Evolutionary conservation across 352 stramenopile species (phyloP), one percentile per base, ranked within the genome.

Genomic region (Phytopythium chamaehyphon): DNA sequence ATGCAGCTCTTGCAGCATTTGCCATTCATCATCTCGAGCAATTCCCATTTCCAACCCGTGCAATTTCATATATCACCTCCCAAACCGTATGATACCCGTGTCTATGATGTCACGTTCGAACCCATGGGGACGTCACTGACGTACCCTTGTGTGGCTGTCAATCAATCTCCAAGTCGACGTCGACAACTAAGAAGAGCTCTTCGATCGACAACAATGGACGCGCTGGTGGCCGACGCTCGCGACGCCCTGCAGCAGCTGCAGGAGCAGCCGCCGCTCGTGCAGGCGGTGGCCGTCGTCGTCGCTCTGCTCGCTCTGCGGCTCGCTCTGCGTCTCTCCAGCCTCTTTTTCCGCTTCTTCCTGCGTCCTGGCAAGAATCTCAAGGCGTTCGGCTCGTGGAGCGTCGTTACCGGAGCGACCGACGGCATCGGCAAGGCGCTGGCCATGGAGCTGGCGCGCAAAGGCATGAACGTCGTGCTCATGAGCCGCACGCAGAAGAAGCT

Each of bases 381-480:
- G 56, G 85, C 84, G 62, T 98, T 98, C 54, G 97, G 97, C 49
- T 78, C 97, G 70, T 99, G 97, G 94, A 96, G 93, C 28, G 86
- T 99, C 38, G 84, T 99, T 44, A 99, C 96, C 38, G 97, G 96
- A 48, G 96, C 96, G 36, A 99, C 86, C n/a, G 88, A 96, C 57
- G 90, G 90, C 61, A 96, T 96, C 57, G 90, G 88, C 62, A 96
- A 97, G 68, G 87, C 83, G 23, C 86, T 94, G 22, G 87, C 85
- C 44, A 77, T 99, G 57, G 90, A 98, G 64, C 79, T 99, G 21
- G 97, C 97, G 15, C 96, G 97, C 66, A 96, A 98, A 66, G 96
- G 96, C 26, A 86, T 98, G 66, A 98, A 97, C 65, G 76, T 99
- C 21, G 73, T 99, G 49, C 85, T 99, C 47, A 98, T 99, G 67